These are phyloP conservation scores for Gracilaria vermiculophylla DNA, from an alignment of 23 red algal species.

Conservation along the genomic window DNA sequence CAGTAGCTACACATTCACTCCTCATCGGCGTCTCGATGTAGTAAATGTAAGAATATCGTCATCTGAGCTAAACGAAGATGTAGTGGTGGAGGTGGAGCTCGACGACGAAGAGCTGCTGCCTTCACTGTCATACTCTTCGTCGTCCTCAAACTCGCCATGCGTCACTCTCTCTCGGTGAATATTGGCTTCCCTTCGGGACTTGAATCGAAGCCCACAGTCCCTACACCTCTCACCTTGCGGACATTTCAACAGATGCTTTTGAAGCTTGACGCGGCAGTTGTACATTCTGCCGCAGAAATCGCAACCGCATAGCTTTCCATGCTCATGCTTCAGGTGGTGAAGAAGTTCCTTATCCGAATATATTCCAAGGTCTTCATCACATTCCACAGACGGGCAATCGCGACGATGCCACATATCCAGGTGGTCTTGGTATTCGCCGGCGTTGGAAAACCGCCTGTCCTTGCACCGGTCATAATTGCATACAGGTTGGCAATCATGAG, in stretches of 20 bases:
- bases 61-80: background rate
- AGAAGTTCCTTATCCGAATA: slow-evolving; percentile 16
- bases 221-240: background rate
- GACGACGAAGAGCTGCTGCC: background rate
- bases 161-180: background rate
- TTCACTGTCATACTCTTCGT: background rate
- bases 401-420: slow-evolving; percentile 2
- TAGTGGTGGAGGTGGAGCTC: background rate
- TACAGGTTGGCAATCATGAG: slow-evolving; percentile 19
- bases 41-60: background rate
- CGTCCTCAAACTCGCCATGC: background rate
- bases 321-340: background rate
- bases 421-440: background rate
- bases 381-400: slow-evolving; percentile 16
- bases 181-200: background rate
- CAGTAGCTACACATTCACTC: background rate
- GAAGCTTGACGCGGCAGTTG: background rate
- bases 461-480: slow-evolving; percentile 24
- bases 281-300: slow-evolving; percentile 13
- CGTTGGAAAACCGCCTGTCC: background rate
- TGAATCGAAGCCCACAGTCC: slow-evolving; percentile 2
- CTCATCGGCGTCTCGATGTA: background rate
- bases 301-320: background rate
- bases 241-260: background rate
- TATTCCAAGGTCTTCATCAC: slow-evolving; percentile 23